phyloP scores from a whole-genome alignment of 2,329 filamentous ascomycete genomes.

The Hortaea werneckii region DNA sequence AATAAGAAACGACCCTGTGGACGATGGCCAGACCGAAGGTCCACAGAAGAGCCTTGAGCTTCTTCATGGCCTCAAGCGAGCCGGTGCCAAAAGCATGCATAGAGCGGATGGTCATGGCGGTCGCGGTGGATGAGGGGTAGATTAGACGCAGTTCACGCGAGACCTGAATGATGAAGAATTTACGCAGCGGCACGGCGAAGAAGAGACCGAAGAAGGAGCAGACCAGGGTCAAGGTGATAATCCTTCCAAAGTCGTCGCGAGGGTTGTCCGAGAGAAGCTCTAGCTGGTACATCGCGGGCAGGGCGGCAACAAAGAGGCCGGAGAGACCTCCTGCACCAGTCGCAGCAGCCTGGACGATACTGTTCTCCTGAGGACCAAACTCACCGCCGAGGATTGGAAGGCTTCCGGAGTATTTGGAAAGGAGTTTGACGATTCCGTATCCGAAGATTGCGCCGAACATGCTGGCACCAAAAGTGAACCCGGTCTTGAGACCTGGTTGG shows the following conservation, averaged over 20 bases:
- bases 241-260: conserved; percentile 45
- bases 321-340: conserved; percentile 50
- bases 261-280: conserved; percentile 39
- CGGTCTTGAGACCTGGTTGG: conserved; percentile 27
- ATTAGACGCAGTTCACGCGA: conserved; percentile 50
- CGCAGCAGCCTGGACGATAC: conserved; percentile 50
- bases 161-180: conserved; percentile 59
- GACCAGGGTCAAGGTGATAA: conserved; percentile 47
- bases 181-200: conserved; percentile 49
- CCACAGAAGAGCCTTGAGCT: conserved; percentile 45
- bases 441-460: conserved; percentile 44
- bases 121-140: conserved; percentile 51
- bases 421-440: conserved; percentile 47
- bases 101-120: conserved; percentile 51
- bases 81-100: conserved; percentile 50
- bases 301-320: conserved; percentile 48
- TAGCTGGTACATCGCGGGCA: conserved; percentile 52
- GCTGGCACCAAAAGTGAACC: conserved; percentile 33
- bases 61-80: conserved; percentile 42
- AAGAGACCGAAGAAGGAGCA: conserved; percentile 56
- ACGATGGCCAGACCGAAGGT: conserved; percentile 43
- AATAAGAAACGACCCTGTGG: conserved; percentile 48
- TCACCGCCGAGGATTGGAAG: conserved; percentile 44
- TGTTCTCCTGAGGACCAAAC: conserved; percentile 54
- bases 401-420: conserved; percentile 37